Base-by-base conservation (phyloP, 2,329 filamentous ascomycete genomes). In the Coniella vitis region DNA sequence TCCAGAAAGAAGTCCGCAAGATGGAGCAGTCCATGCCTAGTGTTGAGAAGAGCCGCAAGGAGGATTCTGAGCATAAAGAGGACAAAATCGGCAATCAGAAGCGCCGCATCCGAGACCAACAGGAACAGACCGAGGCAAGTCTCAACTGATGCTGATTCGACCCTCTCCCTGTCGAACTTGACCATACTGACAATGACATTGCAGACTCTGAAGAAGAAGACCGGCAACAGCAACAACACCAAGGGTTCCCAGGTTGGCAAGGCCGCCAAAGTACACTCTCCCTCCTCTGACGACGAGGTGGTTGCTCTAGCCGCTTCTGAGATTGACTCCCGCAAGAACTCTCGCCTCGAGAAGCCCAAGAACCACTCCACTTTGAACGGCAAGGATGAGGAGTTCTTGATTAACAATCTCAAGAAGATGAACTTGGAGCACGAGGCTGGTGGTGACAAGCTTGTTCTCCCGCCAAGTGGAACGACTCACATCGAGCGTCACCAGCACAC, bases 51-150 rank as follows among this genome's bases (percentile, higher is more conserved):
- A 29, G 41, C 36, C 39, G 47, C 37, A 53, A 51, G 40, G 17
- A 39, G 10, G 51, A 51, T 16, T 12, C 45, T 4, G 43, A 51
- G 36, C 50, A 48, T 35, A 35, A 51, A 22, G 31, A 17, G 7
- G 51, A 51, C 17, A 53, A 53, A 39, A 47, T 53, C 44, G 47
- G n/a, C 44, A 53, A 53, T 10, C 51, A 53, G 32, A 53, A 53
- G 51, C 47, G 47, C n/a, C 51, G 51, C 21, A 53, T 53, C 44
- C 50, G 41, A 14, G 51, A 53, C 43, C 51, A 53, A 40, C 48
- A 51, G 31, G 36, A 45, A 5, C 51, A 53, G 40, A 53, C 51
- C n/a, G 51, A 53, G 38, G 51, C 44, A 51, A 16, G 47, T 40
- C 22, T 19, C 12, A 10, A 25, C 4, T 4, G 25, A 5, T 5